Conservation (phyloP, 2,329 filamentous ascomycete genomes). For the Stagonosporopsis chrysanthemi region DNA sequence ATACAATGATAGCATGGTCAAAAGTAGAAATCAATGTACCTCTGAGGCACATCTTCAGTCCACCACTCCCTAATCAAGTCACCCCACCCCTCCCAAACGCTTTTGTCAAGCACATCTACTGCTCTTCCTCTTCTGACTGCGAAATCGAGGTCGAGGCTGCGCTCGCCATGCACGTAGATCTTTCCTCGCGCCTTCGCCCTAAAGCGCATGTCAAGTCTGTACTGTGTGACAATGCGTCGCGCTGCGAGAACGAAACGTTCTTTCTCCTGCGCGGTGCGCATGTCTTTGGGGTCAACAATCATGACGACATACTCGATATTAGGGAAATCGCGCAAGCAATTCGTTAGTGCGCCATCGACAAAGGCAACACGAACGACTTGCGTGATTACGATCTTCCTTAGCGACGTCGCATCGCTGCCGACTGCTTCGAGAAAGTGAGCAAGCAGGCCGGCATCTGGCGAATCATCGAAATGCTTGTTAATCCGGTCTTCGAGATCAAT, state of each 20-base stretch:
- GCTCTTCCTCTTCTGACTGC: background rate
- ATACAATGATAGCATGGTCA: background rate
- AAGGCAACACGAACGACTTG: slow-evolving; percentile 24
- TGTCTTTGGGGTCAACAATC: slow-evolving; percentile 21
- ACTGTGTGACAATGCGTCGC: slow-evolving; percentile 29
- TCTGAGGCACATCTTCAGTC: slow-evolving; percentile 17
- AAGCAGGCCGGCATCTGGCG: slow-evolving; percentile 28
- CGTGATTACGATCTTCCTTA: slow-evolving; percentile 26
- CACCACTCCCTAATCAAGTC: slow-evolving; percentile 10
- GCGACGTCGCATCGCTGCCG: slow-evolving; percentile 11
- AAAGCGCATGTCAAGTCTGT: slow-evolving; percentile 22
- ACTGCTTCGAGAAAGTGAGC: slow-evolving; percentile 27
- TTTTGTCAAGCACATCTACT: slow-evolving; percentile 2
- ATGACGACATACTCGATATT: slow-evolving; percentile 27
- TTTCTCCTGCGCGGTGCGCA: slow-evolving; percentile 13
- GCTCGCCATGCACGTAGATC: slow-evolving; percentile 13
- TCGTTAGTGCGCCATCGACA: slow-evolving; percentile 28
- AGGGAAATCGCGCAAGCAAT: slow-evolving; percentile 30
- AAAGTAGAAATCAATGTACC: slow-evolving; percentile 17
- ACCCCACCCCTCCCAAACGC: slow-evolving; percentile 2
- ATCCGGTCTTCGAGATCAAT: slow-evolving; percentile 20
- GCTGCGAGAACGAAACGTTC: slow-evolving; percentile 27
- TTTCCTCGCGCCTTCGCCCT: slow-evolving; percentile 12
- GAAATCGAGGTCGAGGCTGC: slow-evolving; percentile 10
- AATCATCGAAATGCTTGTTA: slow-evolving; percentile 30